A percentile compares a stretch with the other conserved stretches of the same genome.
phyloP scores from a whole-genome alignment of 208 protist genomes.

The Porcisia hertigi region DNA sequence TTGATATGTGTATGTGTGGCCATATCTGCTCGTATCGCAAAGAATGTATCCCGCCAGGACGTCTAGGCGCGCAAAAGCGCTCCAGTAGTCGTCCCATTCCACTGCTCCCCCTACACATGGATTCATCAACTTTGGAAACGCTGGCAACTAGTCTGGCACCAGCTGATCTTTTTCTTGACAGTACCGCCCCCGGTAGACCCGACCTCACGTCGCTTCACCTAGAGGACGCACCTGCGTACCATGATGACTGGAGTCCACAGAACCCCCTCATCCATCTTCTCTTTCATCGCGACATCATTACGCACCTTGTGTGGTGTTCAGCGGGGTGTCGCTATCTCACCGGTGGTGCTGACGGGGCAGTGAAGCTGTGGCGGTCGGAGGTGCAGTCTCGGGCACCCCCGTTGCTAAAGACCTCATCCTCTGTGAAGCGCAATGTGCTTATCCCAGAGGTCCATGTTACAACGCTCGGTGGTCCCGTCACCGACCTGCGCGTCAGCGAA shows the following conservation, averaged over 20 bases:
- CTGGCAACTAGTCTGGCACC: background rate
- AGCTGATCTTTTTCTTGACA: background rate
- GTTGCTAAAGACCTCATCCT: background rate
- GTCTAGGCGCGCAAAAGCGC: background rate
- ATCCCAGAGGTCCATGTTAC: conserved; percentile 80
- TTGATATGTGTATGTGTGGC: background rate
- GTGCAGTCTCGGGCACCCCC: conserved; percentile 42
- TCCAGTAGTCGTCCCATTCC: background rate
- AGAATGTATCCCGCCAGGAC: background rate
- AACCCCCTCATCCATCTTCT: conserved; percentile 78
- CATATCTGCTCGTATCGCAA: background rate
- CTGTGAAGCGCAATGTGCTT: conserved; percentile 20
- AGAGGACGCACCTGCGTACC: conserved; percentile 48
- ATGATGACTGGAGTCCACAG: conserved; percentile 56
- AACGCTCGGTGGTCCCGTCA: conserved; percentile 60
- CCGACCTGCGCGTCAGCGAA: conserved; percentile 55
- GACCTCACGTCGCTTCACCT: conserved; percentile 35
- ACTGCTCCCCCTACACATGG: background rate
- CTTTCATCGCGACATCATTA: conserved; percentile 77
- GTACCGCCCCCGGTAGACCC: background rate
- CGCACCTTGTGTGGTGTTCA: conserved; percentile 54
- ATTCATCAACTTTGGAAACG: background rate
- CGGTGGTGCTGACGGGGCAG: conserved; percentile 69
- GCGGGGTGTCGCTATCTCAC: conserved; percentile 71
- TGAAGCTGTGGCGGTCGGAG: conserved; percentile 84